A percentile compares a stretch with the other conserved stretches of the same genome.
Evolutionary conservation across 768 basidiomycete species (phyloP).

Genomic region (Lactarius trivialis): DNA sequence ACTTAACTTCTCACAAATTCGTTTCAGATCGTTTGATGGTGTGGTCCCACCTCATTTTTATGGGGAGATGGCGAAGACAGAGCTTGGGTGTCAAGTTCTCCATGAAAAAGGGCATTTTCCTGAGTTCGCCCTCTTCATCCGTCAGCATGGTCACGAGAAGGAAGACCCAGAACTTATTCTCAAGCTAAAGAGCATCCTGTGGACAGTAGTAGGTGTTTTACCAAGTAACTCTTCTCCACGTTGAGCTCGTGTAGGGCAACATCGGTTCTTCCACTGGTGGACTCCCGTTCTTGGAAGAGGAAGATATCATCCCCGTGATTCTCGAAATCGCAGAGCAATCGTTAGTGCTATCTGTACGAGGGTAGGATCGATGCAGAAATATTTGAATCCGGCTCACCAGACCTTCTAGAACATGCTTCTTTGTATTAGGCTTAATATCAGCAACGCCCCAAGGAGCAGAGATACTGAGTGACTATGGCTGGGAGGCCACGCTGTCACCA

Average conservation of each 20-base stretch:
- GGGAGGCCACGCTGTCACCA: constrained; percentile 87
- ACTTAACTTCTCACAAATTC: neutral
- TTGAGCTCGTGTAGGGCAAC: constrained; percentile 59
- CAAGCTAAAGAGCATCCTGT: constrained; percentile 90
- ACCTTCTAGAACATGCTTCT: constrained; percentile 83
- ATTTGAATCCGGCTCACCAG: neutral
- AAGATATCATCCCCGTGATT: constrained; percentile 86
- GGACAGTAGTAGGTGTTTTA: constrained; percentile 69
- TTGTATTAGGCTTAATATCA: constrained; percentile 87
- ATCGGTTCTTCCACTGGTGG: constrained; percentile 88
- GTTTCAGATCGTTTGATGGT: constrained; percentile 65
- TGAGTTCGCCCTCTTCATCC: constrained; percentile 87
- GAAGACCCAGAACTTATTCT: constrained; percentile 78
- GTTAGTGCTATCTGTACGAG: constrained; percentile 82
- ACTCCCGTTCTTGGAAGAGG: constrained; percentile 91
- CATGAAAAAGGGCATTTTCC: constrained; percentile 86
- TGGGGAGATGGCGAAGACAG: constrained; percentile 96
- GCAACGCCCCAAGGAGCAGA: constrained; percentile 90
- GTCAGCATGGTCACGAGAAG: constrained; percentile 78
- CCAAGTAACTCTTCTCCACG: neutral
- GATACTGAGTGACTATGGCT: constrained; percentile 84
- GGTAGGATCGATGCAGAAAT: constrained; percentile 46
- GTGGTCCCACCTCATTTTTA: constrained; percentile 94
- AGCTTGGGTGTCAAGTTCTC: constrained; percentile 86
- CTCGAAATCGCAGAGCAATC: constrained; percentile 90